These are phyloP conservation scores for Aspergillus caelatus DNA, from an alignment of 2,329 filamentous ascomycete species.

Conservation along the genomic window DNA sequence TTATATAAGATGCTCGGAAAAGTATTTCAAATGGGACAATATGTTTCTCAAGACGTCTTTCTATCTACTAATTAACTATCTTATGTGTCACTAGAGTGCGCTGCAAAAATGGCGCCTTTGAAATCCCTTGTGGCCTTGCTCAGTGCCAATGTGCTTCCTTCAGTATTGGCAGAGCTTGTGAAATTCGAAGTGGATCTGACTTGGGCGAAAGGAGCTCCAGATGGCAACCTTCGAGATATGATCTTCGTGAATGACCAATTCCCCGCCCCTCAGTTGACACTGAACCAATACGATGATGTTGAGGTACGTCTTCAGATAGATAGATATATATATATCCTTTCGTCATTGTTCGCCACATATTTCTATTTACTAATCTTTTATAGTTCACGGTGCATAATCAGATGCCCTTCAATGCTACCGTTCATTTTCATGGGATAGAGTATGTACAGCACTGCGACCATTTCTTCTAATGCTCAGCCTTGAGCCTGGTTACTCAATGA, in stretches of 20 bases:
- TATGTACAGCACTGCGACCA: constrained; percentile 2
- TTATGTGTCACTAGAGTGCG: neutral
- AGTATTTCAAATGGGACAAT: neutral
- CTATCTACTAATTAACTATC: neutral
- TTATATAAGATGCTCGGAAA: neutral
- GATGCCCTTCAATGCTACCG: constrained; percentile 32
- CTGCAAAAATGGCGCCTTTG: neutral
- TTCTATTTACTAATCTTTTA: neutral
- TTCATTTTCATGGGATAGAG: constrained; percentile 47
- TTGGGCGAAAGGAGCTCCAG: constrained; percentile 36
- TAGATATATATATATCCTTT: neutral
- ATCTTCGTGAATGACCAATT: constrained; percentile 38
- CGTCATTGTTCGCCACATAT: neutral
- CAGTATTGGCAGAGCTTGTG: neutral
- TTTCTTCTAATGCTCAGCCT: neutral
- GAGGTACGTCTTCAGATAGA: constrained; percentile 20
- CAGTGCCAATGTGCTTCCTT: neutral
- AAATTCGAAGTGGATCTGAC: constrained; percentile 29
- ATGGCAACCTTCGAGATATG: constrained; percentile 36
- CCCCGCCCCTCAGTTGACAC: constrained; percentile 33
- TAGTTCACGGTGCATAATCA: constrained; percentile 36
- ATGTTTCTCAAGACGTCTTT: neutral
- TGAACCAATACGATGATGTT: constrained; percentile 33
- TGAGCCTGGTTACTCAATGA: neutral
- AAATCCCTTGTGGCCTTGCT: neutral